These are phyloP conservation scores for Pterocarpus macrocarpus DNA, from an alignment of 306 rosid genomes.

Conservation along the genomic window DNA sequence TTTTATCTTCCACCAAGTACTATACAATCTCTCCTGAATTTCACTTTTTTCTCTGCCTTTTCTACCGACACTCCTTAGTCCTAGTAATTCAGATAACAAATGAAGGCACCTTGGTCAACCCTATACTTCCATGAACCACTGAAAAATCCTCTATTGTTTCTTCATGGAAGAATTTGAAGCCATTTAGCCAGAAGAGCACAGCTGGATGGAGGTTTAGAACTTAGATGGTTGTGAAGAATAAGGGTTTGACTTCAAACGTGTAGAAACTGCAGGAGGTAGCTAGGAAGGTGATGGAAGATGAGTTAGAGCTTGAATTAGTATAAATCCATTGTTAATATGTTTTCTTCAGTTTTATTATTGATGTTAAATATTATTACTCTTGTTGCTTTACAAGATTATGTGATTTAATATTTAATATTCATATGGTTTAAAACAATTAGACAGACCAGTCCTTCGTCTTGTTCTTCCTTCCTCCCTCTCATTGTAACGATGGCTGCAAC, in stretches of 20 bases:
- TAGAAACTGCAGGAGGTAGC: conserved; percentile 56
- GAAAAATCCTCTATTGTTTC: conserved; percentile 12
- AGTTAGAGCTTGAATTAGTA: conserved; percentile 61
- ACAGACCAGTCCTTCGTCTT: conserved; percentile 57
- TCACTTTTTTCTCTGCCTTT: conserved; percentile 42
- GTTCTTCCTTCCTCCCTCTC: conserved; percentile 55
- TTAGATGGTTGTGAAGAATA: neutral
- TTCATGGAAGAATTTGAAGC: conserved; percentile 45
- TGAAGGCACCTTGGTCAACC: conserved; percentile 24
- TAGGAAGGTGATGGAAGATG: conserved; percentile 66
- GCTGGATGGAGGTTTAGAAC: conserved; percentile 23
- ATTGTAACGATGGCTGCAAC: conserved; percentile 51
- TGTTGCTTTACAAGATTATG: conserved; percentile 51
- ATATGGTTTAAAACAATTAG: conserved; percentile 55
- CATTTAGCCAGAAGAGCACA: neutral
- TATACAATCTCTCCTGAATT: conserved; percentile 42
- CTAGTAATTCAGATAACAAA: conserved; percentile 38
- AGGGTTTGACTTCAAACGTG: conserved; percentile 70
- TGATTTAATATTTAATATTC: conserved; percentile 50
- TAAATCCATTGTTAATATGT: conserved; percentile 45
- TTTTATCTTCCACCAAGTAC: neutral
- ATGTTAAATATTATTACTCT: conserved; percentile 49
- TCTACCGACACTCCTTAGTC: neutral
- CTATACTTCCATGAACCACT: conserved; percentile 19
- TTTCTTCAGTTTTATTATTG: conserved; percentile 47